These are phyloP conservation scores for Santalum album DNA, from an alignment of 164 flowering plant species.

Conservation along the genomic window DNA sequence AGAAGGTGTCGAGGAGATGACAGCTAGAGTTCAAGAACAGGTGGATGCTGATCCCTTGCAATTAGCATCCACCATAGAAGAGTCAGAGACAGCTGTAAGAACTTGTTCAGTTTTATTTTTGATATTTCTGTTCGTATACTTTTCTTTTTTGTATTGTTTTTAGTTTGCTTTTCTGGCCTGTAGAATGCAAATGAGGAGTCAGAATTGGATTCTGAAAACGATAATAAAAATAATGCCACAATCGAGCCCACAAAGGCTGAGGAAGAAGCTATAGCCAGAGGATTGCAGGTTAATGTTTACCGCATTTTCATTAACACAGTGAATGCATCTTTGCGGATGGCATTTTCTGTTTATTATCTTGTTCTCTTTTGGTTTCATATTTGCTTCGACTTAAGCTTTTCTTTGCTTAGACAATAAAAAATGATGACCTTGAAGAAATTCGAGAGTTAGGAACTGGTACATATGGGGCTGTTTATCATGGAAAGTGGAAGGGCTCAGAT, in stretches of 20 bases:
- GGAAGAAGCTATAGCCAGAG: slow-evolving; percentile 81
- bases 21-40: slow-evolving; percentile 32
- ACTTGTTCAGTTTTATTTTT: not conserved
- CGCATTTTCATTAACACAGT: not conserved
- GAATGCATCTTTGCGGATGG: not conserved
- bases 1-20: slow-evolving; percentile 51
- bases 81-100: slow-evolving; percentile 46
- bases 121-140: not conserved
- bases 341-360: not conserved
- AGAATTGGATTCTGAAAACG: slow-evolving; percentile 58
- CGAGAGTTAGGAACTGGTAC: slow-evolving; percentile 94
- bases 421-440: slow-evolving; percentile 91
- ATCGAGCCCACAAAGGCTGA: slow-evolving; percentile 96
- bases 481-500: slow-evolving; percentile 99
- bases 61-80: slow-evolving; percentile 21
- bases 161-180: slow-evolving; percentile 2
- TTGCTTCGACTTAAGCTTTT: not conserved
- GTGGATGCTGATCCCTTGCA: slow-evolving; percentile 12
- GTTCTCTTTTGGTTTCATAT: not conserved
- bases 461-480: slow-evolving; percentile 93
- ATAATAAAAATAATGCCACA: slow-evolving; percentile 33
- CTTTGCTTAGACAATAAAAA: slow-evolving; percentile 63
- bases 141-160: not conserved
- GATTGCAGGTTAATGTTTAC: slow-evolving; percentile 62
- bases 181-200: slow-evolving; percentile 43